phyloP scores from a whole-genome alignment of 306 rosid species.

The Argentina anserina region DNA sequence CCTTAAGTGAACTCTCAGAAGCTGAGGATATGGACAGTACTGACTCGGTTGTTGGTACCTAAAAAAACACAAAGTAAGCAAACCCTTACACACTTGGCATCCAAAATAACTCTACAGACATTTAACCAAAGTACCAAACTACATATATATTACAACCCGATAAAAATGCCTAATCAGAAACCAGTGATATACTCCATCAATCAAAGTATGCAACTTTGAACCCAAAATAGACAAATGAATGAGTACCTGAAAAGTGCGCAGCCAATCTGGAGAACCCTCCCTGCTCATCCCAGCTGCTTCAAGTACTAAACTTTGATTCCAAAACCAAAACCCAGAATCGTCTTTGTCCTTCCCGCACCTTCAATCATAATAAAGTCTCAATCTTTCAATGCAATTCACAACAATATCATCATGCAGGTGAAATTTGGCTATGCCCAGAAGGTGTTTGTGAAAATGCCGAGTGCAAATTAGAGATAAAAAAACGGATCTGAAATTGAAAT shows the following conservation, averaged over 20 bases:
- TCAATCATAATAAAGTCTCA: not conserved
- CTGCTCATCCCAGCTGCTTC: constrained; percentile 50
- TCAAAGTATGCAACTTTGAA: not conserved
- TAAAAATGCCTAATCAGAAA: not conserved
- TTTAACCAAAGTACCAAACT: not conserved
- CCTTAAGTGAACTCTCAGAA: constrained; percentile 47
- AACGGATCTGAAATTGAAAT: not conserved
- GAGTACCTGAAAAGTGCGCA: constrained; percentile 67
- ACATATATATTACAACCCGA: not conserved
- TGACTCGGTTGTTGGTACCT: constrained; percentile 56
- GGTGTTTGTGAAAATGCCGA: not conserved
- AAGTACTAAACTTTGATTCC: not conserved
- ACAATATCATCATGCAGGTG: not conserved
- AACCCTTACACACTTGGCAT: constrained; percentile 5
- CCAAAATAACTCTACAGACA: not conserved
- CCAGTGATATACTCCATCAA: not conserved
- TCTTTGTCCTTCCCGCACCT: not conserved
- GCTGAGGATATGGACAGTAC: constrained; percentile 51
- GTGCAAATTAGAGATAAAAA: not conserved
- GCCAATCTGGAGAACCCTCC: constrained; percentile 90
- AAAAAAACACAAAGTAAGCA: constrained; percentile 20
- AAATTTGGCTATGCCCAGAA: not conserved
- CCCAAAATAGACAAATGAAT: not conserved
- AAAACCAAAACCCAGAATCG: not conserved
- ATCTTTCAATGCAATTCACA: not conserved